A percentile compares a stretch with the other conserved stretches of the same genome.
These are phyloP conservation scores for Bimuria novae-zelandiae DNA, from an alignment of 2,329 filamentous ascomycete genomes.

Conservation along the genomic window DNA sequence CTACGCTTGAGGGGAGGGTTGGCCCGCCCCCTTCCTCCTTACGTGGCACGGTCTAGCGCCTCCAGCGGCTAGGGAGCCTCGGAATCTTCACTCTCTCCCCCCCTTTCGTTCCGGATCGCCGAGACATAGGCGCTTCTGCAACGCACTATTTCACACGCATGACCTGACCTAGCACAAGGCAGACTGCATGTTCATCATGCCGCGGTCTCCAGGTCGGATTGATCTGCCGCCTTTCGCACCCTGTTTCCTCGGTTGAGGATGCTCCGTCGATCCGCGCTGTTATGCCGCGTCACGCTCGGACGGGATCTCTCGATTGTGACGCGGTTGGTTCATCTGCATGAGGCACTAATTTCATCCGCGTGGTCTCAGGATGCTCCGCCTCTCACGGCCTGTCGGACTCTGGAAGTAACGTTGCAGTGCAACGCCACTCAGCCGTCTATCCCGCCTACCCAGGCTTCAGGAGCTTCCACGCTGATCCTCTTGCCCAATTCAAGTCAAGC, in stretches of 20 bases:
- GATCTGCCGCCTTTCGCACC: not conserved
- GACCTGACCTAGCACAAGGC: too few species aligned
- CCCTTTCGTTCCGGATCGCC: not conserved
- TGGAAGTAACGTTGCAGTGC: conserved; percentile 15
- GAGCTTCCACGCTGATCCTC: conserved; percentile 5
- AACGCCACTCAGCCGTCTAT: conserved; percentile 9
- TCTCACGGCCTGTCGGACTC: conserved; percentile 11
- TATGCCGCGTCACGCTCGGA: conserved; percentile 1
- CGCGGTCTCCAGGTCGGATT: not conserved
- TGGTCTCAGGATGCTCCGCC: conserved; percentile 10
- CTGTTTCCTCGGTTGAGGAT: not conserved
- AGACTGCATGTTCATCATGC: too few species aligned
- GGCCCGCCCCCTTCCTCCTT: not conserved
- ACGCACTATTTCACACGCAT: not conserved
- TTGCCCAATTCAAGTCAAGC: not conserved
- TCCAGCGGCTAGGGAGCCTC: not conserved
- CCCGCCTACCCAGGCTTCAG: not conserved
- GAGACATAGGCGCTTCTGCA: conserved; percentile 2
- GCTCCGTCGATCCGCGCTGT: not conserved
- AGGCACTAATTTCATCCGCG: not conserved
- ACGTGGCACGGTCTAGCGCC: not conserved
- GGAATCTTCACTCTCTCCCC: not conserved
- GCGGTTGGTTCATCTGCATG: not conserved
- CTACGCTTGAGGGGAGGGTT: not conserved
- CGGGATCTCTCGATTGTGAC: not conserved